Percentiles rank a stretch among this genome's conserved stretches.
Conservation (phyloP, 345 rosid species). For the Raphanus raphanistrum region DNA sequence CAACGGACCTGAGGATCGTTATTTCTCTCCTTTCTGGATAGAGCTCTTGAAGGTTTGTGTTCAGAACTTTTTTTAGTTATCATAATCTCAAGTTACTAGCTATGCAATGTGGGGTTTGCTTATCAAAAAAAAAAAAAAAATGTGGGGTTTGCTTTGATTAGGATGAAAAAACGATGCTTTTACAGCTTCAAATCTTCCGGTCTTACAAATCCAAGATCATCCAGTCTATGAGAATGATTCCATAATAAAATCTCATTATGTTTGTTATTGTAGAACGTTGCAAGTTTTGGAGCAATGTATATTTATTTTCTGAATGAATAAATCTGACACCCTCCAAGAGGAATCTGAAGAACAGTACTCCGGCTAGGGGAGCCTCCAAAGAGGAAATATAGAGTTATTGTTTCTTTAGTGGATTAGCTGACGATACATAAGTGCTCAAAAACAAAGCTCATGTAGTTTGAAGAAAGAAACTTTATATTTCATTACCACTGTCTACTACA, state of each 20-base stretch:
- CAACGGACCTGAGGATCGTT: constrained; percentile 48
- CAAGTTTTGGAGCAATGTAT: constrained; percentile 80
- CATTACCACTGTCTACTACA: not conserved
- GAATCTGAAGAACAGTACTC: constrained; percentile 54
- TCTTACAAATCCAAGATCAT: not conserved
- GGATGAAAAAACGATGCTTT: not conserved
- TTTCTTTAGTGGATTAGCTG: constrained; percentile 72
- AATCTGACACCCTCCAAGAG: constrained; percentile 51
- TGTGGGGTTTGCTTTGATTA: not conserved
- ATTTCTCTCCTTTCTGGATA: constrained; percentile 45
- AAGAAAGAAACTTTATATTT: constrained; percentile 22
- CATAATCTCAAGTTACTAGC: not conserved
- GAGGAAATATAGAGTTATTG: constrained; percentile 70
- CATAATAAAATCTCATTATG: not conserved
- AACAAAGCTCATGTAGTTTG: constrained; percentile 74
- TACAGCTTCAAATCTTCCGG: not conserved
- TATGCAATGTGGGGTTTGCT: not conserved
- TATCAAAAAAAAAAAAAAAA: too few species aligned
- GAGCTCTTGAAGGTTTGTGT: constrained; percentile 68
- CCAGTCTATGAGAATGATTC: not conserved
- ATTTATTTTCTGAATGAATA: constrained; percentile 84
- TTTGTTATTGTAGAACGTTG: constrained; percentile 55
- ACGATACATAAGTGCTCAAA: constrained; percentile 48
- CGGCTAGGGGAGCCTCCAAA: constrained; percentile 58
- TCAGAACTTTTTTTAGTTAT: not conserved